A percentile compares a stretch with the other conserved stretches of the same genome.
Conservation (phyloP, 2,329 filamentous ascomycete species). For the Trichoderma simmonsii region DNA sequence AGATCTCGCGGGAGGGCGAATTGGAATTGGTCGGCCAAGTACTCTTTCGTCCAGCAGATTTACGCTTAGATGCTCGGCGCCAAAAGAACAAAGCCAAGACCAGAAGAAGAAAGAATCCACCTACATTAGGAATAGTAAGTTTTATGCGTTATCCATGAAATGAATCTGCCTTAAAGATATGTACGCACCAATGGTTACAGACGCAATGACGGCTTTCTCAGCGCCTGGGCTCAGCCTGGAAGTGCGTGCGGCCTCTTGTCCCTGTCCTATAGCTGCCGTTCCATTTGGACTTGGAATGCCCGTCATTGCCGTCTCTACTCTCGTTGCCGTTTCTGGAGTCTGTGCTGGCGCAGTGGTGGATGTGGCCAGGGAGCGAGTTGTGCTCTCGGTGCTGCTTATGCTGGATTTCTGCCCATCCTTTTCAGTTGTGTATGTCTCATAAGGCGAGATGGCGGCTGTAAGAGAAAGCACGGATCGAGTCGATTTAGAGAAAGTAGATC, state of each 20-base stretch:
- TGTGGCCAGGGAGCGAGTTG: not conserved
- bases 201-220: conserved; percentile 24
- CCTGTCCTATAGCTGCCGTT: not conserved
- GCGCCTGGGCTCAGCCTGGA: not conserved
- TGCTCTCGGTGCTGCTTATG: not conserved
- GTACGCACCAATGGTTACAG: conserved; percentile 23
- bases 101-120: conserved; percentile 43
- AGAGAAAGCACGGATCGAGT: not conserved
- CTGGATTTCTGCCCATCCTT: not conserved
- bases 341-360: not conserved
- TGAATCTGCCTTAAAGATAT: not conserved
- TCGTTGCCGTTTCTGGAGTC: not conserved
- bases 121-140: conserved; percentile 24
- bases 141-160: not conserved
- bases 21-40: conserved; percentile 1
- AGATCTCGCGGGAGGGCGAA: not conserved
- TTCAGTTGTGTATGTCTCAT: not conserved
- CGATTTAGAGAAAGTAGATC: not conserved
- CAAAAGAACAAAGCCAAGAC: conserved; percentile 46
- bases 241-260: not conserved
- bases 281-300: not conserved
- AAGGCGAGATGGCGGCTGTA: not conserved
- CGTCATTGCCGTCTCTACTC: not conserved
- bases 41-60: conserved; percentile 8
- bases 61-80: conserved; percentile 31